Evolutionary conservation across 2,329 filamentous ascomycete genomes (phyloP).

Genomic region (Pestalotiopsis sp.): DNA sequence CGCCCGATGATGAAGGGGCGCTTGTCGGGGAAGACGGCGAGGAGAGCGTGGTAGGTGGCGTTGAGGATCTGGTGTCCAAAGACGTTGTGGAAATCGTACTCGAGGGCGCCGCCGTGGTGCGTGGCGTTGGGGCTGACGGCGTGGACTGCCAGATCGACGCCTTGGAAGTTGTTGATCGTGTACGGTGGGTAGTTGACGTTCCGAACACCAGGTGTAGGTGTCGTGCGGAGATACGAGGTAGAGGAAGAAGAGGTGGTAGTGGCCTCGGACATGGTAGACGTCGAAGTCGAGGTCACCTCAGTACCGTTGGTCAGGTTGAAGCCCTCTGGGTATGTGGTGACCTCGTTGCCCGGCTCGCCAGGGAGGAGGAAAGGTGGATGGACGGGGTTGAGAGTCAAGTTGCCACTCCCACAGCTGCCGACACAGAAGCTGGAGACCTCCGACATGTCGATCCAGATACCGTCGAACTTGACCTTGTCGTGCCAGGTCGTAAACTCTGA

Average conservation of each 20-base stretch:
- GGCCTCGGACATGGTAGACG: slow-evolving; percentile 36
- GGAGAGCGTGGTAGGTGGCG: slow-evolving; percentile 74
- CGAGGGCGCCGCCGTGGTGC: slow-evolving; percentile 69
- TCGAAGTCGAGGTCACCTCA: slow-evolving; percentile 63
- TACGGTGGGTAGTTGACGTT: slow-evolving; percentile 78
- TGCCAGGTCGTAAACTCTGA: slow-evolving; percentile 62
- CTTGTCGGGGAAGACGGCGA: slow-evolving; percentile 64
- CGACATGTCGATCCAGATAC: slow-evolving; percentile 62
- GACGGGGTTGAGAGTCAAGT: slow-evolving; percentile 67
- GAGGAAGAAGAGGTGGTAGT: slow-evolving; percentile 35
- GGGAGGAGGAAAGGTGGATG: slow-evolving; percentile 68
- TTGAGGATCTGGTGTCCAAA: slow-evolving; percentile 76
- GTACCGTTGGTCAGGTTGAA: slow-evolving; percentile 72
- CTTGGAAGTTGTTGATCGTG: slow-evolving; percentile 72
- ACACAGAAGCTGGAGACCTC: slow-evolving; percentile 68
- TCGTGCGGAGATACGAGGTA: slow-evolving; percentile 57
- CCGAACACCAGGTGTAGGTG: slow-evolving; percentile 63
- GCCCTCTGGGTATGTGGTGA: slow-evolving; percentile 67
- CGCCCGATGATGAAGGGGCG: slow-evolving; percentile 85
- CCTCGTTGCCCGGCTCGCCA: slow-evolving; percentile 62
- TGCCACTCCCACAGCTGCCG: slow-evolving; percentile 70
- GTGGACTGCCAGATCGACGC: slow-evolving; percentile 53
- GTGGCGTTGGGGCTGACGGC: slow-evolving; percentile 50
- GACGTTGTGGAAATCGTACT: slow-evolving; percentile 85
- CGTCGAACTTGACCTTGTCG: slow-evolving; percentile 50